Evolutionary conservation across 2,329 filamentous ascomycete genomes (phyloP), one percentile per base, ranked within the genome.

Genomic region (Aspergillus tanneri): DNA sequence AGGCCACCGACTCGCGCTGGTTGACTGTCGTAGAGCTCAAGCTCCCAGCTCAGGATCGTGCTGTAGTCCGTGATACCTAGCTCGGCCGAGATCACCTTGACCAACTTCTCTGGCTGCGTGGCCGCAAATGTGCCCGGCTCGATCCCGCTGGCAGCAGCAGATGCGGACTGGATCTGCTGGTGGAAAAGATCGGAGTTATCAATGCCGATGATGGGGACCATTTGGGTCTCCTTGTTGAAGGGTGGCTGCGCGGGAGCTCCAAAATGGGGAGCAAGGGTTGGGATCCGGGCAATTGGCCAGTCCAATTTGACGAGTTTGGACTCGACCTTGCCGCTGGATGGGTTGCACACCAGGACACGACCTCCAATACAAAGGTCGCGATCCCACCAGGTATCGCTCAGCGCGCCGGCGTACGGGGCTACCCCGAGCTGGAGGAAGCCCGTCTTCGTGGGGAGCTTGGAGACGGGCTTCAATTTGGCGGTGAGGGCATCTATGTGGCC

Each of bases 351-450:
- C 40, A 97, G 77, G 3, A 97, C 92, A 36, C 90, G 80, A 30
- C 93, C 93, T 55, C 90, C 93, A 60, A 97, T 87, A 56, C 88
- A 86, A 43, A 99, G 79, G 69, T 99, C 93, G 28, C 93, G 83
- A 69, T 97, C 93, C 92, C 91, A 97, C 93, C 93, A 97, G 1
- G 93, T 97, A 54, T 79, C 77, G 66, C 91, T 93, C 53, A 97
- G 73, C 1, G 78, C 90, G 42, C 93, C 92, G 8, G 90, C 92
- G 66, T 97, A 99, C 0, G 88, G 93, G 2, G 93, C 91, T 44
- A 97, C 89, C 19, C 89, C 92, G 5, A 97, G 80, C 74, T 97
- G 90, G 22, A 89, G 70, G 65, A 90, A 99, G 45, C 93, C 92
- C 24, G 88, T 86, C 66, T 87, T 90, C 60, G 78, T 88, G n/a